Evolutionary conservation across 495 filamentous ascomycete species (phyloP).

Genomic region (Penicillium fimorum): DNA sequence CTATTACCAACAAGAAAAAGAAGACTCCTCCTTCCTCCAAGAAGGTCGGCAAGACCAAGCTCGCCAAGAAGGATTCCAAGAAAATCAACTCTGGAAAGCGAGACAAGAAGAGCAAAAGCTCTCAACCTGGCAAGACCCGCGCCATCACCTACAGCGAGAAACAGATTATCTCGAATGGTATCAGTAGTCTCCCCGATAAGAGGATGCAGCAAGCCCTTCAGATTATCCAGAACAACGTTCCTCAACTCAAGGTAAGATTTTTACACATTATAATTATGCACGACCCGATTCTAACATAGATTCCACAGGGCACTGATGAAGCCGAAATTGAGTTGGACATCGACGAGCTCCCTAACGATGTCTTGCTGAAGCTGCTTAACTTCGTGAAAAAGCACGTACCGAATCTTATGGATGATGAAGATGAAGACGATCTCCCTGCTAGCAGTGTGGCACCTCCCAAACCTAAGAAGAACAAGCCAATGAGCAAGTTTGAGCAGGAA

Average conservation of each 20-base stretch:
- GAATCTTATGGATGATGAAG: conserved; percentile 48
- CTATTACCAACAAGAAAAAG: conserved; percentile 58
- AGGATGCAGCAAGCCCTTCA: conserved; percentile 78
- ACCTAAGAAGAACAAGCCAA: conserved; percentile 97
- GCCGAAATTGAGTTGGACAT: conserved; percentile 92
- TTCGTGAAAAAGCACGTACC: conserved; percentile 71
- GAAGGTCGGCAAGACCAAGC: conserved; percentile 51
- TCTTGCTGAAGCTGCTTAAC: conserved; percentile 71
- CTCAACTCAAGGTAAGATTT: conserved; percentile 61
- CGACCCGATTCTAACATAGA: conserved; percentile 17
- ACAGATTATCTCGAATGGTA: conserved; percentile 78
- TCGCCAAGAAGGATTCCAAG: conserved; percentile 54
- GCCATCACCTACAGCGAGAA: conserved; percentile 74
- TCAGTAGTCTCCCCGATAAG: conserved; percentile 67
- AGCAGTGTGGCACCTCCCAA: conserved; percentile 56
- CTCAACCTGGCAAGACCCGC: conserved; percentile 50
- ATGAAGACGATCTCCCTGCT: conserved; percentile 42
- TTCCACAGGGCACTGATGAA: conserved; percentile 61
- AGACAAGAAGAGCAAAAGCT: conserved; percentile 48
- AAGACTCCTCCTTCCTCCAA: conserved; percentile 61
- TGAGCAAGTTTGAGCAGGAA: conserved; percentile 93
- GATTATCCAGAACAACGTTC: conserved; percentile 86
- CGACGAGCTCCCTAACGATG: conserved; percentile 72
- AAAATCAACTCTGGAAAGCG: conserved; percentile 53
- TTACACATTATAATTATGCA: conserved; percentile 1